Base-by-base conservation (phyloP, 2,329 filamentous ascomycete genomes). In the Thermothelomyces thermophilus region DNA sequence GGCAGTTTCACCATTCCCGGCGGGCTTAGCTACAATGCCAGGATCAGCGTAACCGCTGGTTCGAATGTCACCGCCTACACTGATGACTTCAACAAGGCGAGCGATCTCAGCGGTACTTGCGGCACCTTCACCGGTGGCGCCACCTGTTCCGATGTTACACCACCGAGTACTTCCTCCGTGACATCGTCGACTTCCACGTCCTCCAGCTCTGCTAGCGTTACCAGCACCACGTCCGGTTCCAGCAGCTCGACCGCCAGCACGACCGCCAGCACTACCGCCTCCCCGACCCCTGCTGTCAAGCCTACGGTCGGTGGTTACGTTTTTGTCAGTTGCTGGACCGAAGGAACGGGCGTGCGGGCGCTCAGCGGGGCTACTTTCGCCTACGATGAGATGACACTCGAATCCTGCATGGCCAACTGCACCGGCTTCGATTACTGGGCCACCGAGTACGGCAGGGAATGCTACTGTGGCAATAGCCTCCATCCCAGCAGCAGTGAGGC, bases 401-500 rank as follows among this genome's bases (percentile, higher is more conserved):
- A 75, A 49, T 66, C 62, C 36, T 77, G 74, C 60, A 67, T 69
- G 64, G 53, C 55, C 2, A 73, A 70, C 61, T 77, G 74, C 64
- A 68, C 66, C 2, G 66, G 64, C 1, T 77, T 69, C 58, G 63
- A 66, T 40, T 76, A 73, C 56, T 77, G 70, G 64, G 75, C 70
- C 2, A 72, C 74, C 5, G 74, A 79, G 56, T 78, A 73, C 53
- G 73, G 73, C 9, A 66, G 72, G 24, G 74, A 78, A 60, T 77
- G 74, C 60, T 77, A 73, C 56, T 78, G 74, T 60, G 74, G 73
- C 30, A 71, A 76, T 56, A 62, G 59, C 4, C 60, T 75, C 9
- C 52, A 62, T 30, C 34, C 60, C 17, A 63, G 57, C 46, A 68
- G 66, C 60, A 50, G 55, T 24, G 54, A 64, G 31, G 63, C 64